phyloP scores from a whole-genome alignment of 2,329 filamentous ascomycete species.

The Exophiala phaeomuriformis region DNA sequence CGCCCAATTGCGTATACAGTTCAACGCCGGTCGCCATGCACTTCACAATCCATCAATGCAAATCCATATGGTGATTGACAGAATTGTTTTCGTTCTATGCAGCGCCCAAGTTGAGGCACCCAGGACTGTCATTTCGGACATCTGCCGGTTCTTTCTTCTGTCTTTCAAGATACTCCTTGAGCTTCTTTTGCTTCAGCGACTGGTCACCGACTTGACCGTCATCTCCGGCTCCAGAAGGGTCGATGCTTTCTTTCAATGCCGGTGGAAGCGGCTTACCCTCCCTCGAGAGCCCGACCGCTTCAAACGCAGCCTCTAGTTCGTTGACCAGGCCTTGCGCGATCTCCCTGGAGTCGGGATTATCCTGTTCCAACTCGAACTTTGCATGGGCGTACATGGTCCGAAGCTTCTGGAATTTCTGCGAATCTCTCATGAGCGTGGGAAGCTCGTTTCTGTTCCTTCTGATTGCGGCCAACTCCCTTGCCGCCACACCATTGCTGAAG shows the following conservation, averaged over 20 bases:
- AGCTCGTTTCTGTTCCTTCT: slow-evolving; percentile 6
- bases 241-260: neutral
- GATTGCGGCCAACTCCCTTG: slow-evolving; percentile 12
- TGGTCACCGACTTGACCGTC: slow-evolving; percentile 1
- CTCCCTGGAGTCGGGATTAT: slow-evolving; percentile 15
- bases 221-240: neutral
- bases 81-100: neutral
- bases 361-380: slow-evolving; percentile 8
- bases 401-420: slow-evolving; percentile 7
- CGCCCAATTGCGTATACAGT: neutral
- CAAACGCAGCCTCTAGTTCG: slow-evolving; percentile 18
- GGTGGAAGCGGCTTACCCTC: slow-evolving; percentile 11
- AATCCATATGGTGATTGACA: neutral
- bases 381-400: slow-evolving; percentile 13
- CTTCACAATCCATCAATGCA: neutral
- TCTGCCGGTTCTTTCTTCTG: neutral
- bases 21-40: slow-evolving; percentile 3
- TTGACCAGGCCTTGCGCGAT: slow-evolving; percentile 15
- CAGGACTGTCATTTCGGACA: neutral
- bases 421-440: slow-evolving; percentile 9
- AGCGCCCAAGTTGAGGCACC: neutral
- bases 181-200: slow-evolving; percentile 8
- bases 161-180: slow-evolving; percentile 15
- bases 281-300: slow-evolving; percentile 11
- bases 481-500: slow-evolving; percentile 12